Evolutionary conservation across 805 yeast species (phyloP), one percentile per base, ranked within the genome.

Genomic region (Helenozyma baotianmanensis): DNA sequence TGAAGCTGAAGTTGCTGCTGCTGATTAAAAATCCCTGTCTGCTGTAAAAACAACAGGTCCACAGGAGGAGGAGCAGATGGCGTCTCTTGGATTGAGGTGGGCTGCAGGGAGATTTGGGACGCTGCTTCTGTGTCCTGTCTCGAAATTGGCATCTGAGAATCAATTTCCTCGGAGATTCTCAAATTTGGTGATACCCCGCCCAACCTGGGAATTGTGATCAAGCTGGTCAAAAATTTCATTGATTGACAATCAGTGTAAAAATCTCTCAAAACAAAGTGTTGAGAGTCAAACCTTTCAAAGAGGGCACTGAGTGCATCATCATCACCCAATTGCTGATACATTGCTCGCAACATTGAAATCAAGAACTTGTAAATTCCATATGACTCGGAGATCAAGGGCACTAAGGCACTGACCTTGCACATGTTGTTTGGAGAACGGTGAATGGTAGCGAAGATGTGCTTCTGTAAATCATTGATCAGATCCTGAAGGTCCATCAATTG

Each of bases 211-310:
- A 85, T 78, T 2, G 87, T 80, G 29, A 89, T 81, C 54, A 89
- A 71, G 22, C 89, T 75, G 2, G 94, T 78, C 50, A 89, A 70
- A 49, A 80, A 86, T 54, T 82, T 82, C 40, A 90, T 76, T 0
- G 90, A 76, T 6, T 90, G 82, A 54, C 96, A 87, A 49, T 89
- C 96, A 16, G 90, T 84, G 61, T 85, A 90, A 47, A 90, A 87
- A 47, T 85, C 90, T 51, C 78, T 77, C 32, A 90, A 62, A 33
- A 72, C 64, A 51, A 77, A 83, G 47, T 78, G 82, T 55, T 87
- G 95, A 13, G 80, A 68, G 44, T 71, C 70, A 51, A 80, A 90
- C 32, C 90, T 69, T 23, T 78, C 78, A 42, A 78, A 68, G 42
- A 90, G 68, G 3, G 92, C 90, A 44, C 73, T 74, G 42, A 90